phyloP scores from a whole-genome alignment of 106 monocot genomes.

The Amphibolis antarctica region DNA sequence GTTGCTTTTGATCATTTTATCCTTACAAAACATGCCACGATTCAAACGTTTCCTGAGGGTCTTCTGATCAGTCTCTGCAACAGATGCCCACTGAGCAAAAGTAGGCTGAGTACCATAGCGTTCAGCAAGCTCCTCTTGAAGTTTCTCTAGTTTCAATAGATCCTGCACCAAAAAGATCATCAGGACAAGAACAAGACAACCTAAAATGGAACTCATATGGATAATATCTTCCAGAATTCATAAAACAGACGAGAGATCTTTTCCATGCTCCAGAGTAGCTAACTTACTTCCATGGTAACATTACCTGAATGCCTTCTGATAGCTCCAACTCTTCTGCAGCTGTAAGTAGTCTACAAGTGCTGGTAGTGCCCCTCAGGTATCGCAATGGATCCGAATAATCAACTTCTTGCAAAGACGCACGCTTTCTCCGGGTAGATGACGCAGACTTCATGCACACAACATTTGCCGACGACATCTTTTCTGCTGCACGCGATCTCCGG shows the following conservation, averaged over 20 bases:
- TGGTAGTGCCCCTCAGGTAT: conserved; percentile 51
- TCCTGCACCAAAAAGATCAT: conserved; percentile 11
- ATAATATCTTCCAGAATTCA: no score
- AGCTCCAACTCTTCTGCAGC: conserved; percentile 64
- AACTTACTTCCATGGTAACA: no score
- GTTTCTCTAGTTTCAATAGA: conserved; percentile 32
- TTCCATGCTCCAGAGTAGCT: no score
- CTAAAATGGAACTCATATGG: no score
- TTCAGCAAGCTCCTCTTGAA: conserved; percentile 50
- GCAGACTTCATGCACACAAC: conserved; percentile 32
- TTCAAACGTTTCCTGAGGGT: conserved; percentile 52
- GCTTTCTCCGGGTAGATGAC: conserved; percentile 49
- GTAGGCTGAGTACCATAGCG: conserved; percentile 59
- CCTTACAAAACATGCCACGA: conserved; percentile 64
- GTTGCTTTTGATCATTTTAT: conserved; percentile 92
- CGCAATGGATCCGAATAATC: conserved; percentile 75
- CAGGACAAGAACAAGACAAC: neutral
- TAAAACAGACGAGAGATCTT: no score
- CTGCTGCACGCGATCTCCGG: conserved; percentile 52
- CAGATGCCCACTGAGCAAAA: conserved; percentile 78
- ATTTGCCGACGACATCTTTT: conserved; percentile 23
- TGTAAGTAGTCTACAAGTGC: conserved; percentile 58
- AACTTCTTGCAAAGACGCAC: conserved; percentile 32
- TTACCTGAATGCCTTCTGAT: conserved; percentile 72
- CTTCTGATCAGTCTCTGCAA: conserved; percentile 54